Conservation (phyloP, 108 stramenopile species). For the Seminavis robusta region DNA sequence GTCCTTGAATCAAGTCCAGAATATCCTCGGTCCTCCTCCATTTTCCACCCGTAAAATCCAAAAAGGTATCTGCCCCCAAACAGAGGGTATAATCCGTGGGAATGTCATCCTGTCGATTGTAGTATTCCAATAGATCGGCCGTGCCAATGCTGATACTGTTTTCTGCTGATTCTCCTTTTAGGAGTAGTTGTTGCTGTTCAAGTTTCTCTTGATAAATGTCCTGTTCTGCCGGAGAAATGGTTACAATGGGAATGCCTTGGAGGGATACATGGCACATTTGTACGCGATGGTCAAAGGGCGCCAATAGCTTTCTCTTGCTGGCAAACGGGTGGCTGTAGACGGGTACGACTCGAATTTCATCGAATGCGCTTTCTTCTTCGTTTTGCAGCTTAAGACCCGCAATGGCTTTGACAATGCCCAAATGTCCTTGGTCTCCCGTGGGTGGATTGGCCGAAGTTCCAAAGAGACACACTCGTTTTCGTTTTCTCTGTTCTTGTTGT, state of each 20-base stretch:
- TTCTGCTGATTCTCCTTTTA: slow-evolving; percentile 2
- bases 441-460: slow-evolving; percentile 86
- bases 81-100: slow-evolving; percentile 58
- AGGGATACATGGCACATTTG: slow-evolving; percentile 74
- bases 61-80: slow-evolving; percentile 80
- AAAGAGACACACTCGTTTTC: slow-evolving; percentile 65
- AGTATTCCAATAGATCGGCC: slow-evolving; percentile 73
- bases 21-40: slow-evolving; percentile 76
- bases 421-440: slow-evolving; percentile 73
- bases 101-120: slow-evolving; percentile 32
- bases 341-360: slow-evolving; percentile 76
- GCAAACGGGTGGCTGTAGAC: slow-evolving; percentile 78
- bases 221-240: slow-evolving; percentile 68
- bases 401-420: slow-evolving; percentile 57
- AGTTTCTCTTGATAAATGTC: slow-evolving; percentile 44
- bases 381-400: slow-evolving; percentile 13
- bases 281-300: slow-evolving; percentile 56
- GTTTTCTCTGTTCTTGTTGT: background rate
- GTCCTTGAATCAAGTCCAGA: slow-evolving; percentile 48
- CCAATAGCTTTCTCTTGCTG: slow-evolving; percentile 61
- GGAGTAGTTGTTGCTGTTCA: background rate
- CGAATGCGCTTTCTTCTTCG: slow-evolving; percentile 4
- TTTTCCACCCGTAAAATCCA: slow-evolving; percentile 68
- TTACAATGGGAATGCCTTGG: slow-evolving; percentile 38
- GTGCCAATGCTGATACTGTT: slow-evolving; percentile 71